phyloP scores from a whole-genome alignment of 192 early-diverging fungal species.

The Thamnidium elegans region DNA sequence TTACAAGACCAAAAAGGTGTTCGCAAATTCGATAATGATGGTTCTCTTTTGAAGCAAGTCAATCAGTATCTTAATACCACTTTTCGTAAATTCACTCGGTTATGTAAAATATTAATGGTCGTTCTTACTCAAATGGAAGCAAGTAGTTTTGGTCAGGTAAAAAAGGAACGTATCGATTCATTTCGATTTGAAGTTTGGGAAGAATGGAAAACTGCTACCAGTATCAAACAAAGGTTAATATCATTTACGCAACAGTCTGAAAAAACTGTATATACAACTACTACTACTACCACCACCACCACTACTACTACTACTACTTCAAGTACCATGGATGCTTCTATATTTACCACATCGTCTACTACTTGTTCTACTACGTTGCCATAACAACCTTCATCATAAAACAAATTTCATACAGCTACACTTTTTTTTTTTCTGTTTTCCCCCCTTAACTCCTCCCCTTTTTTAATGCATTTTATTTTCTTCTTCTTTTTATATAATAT shows the following conservation, averaged over 20 bases:
- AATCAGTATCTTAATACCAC: slow-evolving; percentile 22
- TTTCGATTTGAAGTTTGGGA: slow-evolving; percentile 25
- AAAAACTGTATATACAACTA: not conserved
- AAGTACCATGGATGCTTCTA: not conserved
- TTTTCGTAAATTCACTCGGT: slow-evolving; percentile 26
- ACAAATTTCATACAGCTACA: not conserved
- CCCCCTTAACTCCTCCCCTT: not conserved
- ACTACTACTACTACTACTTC: not conserved
- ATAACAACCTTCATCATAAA: not conserved
- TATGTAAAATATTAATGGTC: slow-evolving; percentile 25
- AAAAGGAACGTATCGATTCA: slow-evolving; percentile 21
- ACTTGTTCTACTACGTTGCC: not conserved
- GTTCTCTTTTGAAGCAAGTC: slow-evolving; percentile 10
- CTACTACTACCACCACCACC: not conserved
- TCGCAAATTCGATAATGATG: not conserved
- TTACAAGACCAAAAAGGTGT: slow-evolving; percentile 8
- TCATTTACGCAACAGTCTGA: slow-evolving; percentile 4
- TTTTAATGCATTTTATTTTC: not conserved
- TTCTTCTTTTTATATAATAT: not conserved
- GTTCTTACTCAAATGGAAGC: slow-evolving; percentile 24
- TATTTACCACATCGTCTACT: not conserved
- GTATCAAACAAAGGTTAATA: slow-evolving; percentile 16
- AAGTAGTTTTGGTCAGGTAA: not conserved
- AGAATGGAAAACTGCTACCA: slow-evolving; percentile 21
- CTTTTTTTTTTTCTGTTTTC: not conserved